Base-by-base conservation (phyloP, 306 rosid genomes). In the Casuarina cunninghamiana region DNA sequence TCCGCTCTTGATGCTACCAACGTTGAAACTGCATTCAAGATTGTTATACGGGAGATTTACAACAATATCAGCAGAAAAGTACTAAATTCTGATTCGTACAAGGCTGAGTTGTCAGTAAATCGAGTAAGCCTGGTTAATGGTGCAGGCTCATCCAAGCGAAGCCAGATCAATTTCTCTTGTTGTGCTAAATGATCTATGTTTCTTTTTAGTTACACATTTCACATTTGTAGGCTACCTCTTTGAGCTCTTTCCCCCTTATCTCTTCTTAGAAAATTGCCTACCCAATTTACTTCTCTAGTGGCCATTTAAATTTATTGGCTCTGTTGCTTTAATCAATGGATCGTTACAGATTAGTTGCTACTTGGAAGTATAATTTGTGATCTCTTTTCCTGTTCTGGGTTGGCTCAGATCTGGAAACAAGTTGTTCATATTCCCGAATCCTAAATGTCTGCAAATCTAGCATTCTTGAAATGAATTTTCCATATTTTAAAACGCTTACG, bases 1-100 rank as follows among this genome's bases (percentile, higher is more conserved):
- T 94, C 98, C 60, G 98, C 98, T 49, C 97, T 94, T 2, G 93
- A 92, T 75, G 67, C 96, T 15, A 94, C 94, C 39, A 94, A 94
- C 72, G 97, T 94, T 51, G 89, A 86, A 73, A 81, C 88, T 39
- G 96, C 98, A 48, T 94, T 94, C 32, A 96, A 94, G 90, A 77
- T 90, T 13, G 91, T 94, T 32, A 89, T 94, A 77, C 84, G 84
- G 12, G 97, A 94, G 83, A 92, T 92, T 38, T 94, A 90, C 94
- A 83, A 78, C 83, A 90, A 89, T 37, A 80, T 94, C 85, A 92
- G 94, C 93, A 86, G 96, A 44, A 92, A 89, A 87, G 83, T 79
- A 77, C 85, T 94, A 1, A 94, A 90, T 67, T 92, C 97, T 10
- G 94, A 94, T 70, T 89, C 98, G 17, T 84, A 92, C 13, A 94